Conservation (phyloP, 441 rosid genomes). For the Hura crepitans region DNA sequence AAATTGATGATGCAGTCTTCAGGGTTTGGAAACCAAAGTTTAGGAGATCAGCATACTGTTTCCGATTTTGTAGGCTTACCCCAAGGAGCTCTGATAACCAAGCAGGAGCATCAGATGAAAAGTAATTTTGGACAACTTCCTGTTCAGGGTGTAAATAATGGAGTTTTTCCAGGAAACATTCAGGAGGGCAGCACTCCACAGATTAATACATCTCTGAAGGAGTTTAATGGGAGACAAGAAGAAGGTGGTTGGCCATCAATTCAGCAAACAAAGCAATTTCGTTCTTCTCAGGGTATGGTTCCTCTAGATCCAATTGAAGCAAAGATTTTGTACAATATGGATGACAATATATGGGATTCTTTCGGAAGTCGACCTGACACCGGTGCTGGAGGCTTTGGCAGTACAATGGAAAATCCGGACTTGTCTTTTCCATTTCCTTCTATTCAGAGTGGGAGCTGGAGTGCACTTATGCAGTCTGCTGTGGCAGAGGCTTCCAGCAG, state of each 20-base stretch:
- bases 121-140: conserved; percentile 34
- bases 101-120: conserved; percentile 41
- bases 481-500: conserved; percentile 60
- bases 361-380: conserved; percentile 46
- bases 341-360: conserved; percentile 69
- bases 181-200: conserved; percentile 37
- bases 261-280: conserved; percentile 34
- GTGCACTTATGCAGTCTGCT: conserved; percentile 96
- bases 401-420: conserved; percentile 42
- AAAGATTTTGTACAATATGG: conserved; percentile 73
- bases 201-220: conserved; percentile 3
- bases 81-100: not conserved
- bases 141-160: conserved; percentile 34
- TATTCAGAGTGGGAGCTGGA: conserved; percentile 88
- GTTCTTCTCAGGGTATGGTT: conserved; percentile 45
- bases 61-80: conserved; percentile 41
- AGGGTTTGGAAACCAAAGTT: conserved; percentile 36
- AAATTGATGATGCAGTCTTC: conserved; percentile 38
- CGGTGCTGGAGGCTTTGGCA: conserved; percentile 36
- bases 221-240: conserved; percentile 28
- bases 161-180: conserved; percentile 37
- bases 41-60: conserved; percentile 41
- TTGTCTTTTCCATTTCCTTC: conserved; percentile 41
- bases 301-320: conserved; percentile 78
- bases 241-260: conserved; percentile 37